These are phyloP conservation scores for Macrocybe gigantea DNA, from an alignment of 768 basidiomycete species.

Conservation along the genomic window DNA sequence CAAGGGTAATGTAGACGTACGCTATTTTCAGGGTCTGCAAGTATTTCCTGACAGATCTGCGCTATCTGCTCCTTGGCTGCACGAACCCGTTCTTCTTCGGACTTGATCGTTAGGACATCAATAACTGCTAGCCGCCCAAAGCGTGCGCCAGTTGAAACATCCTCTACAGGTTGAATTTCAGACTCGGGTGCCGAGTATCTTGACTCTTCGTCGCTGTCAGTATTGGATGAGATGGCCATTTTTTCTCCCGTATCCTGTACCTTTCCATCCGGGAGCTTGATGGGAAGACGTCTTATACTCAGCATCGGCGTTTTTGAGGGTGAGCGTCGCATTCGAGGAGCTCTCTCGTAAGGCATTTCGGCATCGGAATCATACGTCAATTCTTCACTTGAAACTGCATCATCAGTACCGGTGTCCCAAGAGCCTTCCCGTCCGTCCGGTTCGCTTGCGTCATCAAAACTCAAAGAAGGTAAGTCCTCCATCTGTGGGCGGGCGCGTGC, in stretches of 20 bases:
- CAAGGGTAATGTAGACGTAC: slow-evolving; percentile 42
- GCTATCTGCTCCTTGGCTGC: slow-evolving; percentile 94
- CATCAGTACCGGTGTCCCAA: slow-evolving; percentile 14
- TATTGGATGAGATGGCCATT: slow-evolving; percentile 5
- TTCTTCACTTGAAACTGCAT: slow-evolving; percentile 12
- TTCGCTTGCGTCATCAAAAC: slow-evolving; percentile 61
- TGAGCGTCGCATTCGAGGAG: slow-evolving; percentile 46
- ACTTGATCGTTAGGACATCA: slow-evolving; percentile 62
- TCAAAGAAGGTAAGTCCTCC: slow-evolving; percentile 58
- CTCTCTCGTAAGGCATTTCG: slow-evolving; percentile 72
- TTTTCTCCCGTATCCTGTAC: slow-evolving; percentile 55
- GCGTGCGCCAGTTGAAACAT: slow-evolving; percentile 77
- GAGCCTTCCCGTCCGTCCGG: slow-evolving; percentile 28
- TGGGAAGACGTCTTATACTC: slow-evolving; percentile 65
- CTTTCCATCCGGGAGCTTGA: slow-evolving; percentile 79
- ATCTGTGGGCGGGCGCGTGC: slow-evolving; percentile 27
- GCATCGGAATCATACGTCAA: slow-evolving; percentile 42
- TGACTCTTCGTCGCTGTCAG: slow-evolving; percentile 17
- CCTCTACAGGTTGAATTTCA: slow-evolving; percentile 45
- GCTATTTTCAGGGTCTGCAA: slow-evolving; percentile 92
- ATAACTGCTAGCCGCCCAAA: slow-evolving; percentile 82
- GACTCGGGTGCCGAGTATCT: slow-evolving; percentile 14
- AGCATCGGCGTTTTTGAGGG: slow-evolving; percentile 39
- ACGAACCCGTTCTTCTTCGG: slow-evolving; percentile 61
- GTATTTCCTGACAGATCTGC: slow-evolving; percentile 86